phyloP scores from a whole-genome alignment of 1,284 basidiomycete genomes.

The Ganoderma boninense region DNA sequence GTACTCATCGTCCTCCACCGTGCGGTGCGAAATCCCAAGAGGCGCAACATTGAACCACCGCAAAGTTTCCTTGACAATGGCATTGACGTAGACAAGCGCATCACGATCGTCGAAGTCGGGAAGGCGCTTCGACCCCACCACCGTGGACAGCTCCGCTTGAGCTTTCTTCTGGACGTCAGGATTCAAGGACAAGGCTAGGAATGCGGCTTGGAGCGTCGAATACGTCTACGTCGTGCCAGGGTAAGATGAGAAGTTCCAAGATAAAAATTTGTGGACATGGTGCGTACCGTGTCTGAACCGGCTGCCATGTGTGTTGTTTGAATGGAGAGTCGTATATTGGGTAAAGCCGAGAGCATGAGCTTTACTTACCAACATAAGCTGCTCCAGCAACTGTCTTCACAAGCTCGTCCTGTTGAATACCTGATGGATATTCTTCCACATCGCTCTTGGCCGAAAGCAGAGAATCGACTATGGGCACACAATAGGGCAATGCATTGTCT shows the following conservation, averaged over 20 bases:
- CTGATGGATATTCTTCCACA: neutral
- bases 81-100: constrained; percentile 32
- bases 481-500: neutral
- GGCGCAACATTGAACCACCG: constrained; percentile 33
- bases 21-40: constrained; percentile 18
- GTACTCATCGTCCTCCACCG: constrained; percentile 25
- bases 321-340: neutral
- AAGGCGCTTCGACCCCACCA: constrained; percentile 36
- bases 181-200: constrained; percentile 44
- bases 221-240: constrained; percentile 16
- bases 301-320: neutral
- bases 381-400: neutral
- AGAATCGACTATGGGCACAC: neutral
- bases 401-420: neutral
- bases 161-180: constrained; percentile 44
- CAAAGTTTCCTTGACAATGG: constrained; percentile 33
- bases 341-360: too few relatives aligned
- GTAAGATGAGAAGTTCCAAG: neutral
- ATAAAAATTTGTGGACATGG: neutral
- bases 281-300: constrained; percentile 20
- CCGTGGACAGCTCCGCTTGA: constrained; percentile 41
- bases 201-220: constrained; percentile 39
- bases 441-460: neutral
- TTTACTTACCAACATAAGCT: constrained; percentile 13
- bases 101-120: constrained; percentile 30